Percentiles rank a stretch among this genome's conserved stretches.
phyloP scores from a whole-genome alignment of 2,329 filamentous ascomycete species.

The Bertia moriformis region DNA sequence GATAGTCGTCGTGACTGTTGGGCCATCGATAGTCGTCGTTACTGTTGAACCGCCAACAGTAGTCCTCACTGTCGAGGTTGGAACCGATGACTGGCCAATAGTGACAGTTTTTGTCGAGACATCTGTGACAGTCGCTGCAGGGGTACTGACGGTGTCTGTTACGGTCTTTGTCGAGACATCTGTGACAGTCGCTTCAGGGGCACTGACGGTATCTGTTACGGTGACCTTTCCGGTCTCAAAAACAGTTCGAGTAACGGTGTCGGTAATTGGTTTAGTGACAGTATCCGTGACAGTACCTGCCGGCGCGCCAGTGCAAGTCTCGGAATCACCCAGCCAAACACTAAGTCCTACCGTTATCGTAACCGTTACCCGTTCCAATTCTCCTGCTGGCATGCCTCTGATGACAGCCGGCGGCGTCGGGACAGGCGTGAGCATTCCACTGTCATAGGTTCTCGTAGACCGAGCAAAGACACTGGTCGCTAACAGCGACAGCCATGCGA shows the following conservation, averaged over 20 bases:
- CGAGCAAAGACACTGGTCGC: too few species aligned
- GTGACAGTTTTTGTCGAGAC: slow-evolving; percentile 1
- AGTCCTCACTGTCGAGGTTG: not conserved
- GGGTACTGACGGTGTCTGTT: not conserved
- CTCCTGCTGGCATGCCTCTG: not conserved
- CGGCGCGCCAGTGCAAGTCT: too few species aligned
- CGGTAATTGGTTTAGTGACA: too few species aligned
- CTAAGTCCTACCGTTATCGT: slow-evolving; percentile 1
- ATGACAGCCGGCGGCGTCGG: too few species aligned
- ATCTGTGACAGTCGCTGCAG: not conserved
- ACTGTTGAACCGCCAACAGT: not conserved
- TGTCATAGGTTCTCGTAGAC: too few species aligned
- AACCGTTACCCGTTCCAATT: not conserved
- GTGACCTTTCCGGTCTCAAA: slow-evolving; percentile 1
- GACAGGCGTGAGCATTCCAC: too few species aligned
- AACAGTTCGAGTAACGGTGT: too few species aligned
- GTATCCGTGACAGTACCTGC: slow-evolving; percentile 2
- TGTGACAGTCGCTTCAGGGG: not conserved
- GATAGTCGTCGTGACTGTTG: not conserved
- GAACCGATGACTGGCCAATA: slow-evolving; percentile 1
- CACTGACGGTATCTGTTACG: too few species aligned
- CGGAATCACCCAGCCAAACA: not conserved
- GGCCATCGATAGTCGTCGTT: not conserved
- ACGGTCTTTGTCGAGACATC: slow-evolving; percentile 1
- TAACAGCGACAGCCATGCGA: too few species aligned